A percentile compares a stretch with the other conserved stretches of the same genome.
Conservation (phyloP, 345 rosid genomes). For the Noccaea bulbosa region DNA sequence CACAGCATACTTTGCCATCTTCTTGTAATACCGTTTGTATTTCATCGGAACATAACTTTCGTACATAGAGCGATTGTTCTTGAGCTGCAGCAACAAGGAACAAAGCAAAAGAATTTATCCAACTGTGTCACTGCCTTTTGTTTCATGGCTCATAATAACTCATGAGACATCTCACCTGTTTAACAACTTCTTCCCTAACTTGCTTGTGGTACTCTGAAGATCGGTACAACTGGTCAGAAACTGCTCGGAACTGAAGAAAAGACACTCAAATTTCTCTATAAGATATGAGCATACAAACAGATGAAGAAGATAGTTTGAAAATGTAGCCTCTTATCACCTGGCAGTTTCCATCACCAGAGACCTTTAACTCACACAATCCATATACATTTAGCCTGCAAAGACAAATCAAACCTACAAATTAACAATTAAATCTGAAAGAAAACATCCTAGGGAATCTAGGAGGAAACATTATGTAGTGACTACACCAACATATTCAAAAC, state of each 20-base stretch:
- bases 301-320: slow-evolving; percentile 17
- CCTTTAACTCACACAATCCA: slow-evolving; percentile 83
- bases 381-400: slow-evolving; percentile 71
- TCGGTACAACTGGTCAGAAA: slow-evolving; percentile 84
- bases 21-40: slow-evolving; percentile 82
- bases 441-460: neutral
- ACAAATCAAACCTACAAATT: slow-evolving; percentile 26
- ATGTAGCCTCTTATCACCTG: slow-evolving; percentile 60
- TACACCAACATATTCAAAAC: slow-evolving; percentile 30
- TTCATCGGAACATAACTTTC: slow-evolving; percentile 96
- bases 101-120: slow-evolving; percentile 25
- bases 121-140: slow-evolving; percentile 4
- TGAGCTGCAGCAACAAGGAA: slow-evolving; percentile 62
- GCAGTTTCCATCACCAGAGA: slow-evolving; percentile 97
- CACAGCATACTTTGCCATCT: slow-evolving; percentile 79
- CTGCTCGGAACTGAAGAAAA: slow-evolving; percentile 80
- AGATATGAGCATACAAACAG: neutral
- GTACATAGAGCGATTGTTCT: slow-evolving; percentile 63
- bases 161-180: slow-evolving; percentile 66
- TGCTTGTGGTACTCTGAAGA: slow-evolving; percentile 94
- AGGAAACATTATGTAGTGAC: slow-evolving; percentile 7
- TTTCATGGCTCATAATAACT: slow-evolving; percentile 9
- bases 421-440: slow-evolving; percentile 7
- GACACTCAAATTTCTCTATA: slow-evolving; percentile 14
- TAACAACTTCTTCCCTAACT: slow-evolving; percentile 79